phyloP scores from a whole-genome alignment of 2,329 filamentous ascomycete genomes.

The Thyridium curvatum region DNA sequence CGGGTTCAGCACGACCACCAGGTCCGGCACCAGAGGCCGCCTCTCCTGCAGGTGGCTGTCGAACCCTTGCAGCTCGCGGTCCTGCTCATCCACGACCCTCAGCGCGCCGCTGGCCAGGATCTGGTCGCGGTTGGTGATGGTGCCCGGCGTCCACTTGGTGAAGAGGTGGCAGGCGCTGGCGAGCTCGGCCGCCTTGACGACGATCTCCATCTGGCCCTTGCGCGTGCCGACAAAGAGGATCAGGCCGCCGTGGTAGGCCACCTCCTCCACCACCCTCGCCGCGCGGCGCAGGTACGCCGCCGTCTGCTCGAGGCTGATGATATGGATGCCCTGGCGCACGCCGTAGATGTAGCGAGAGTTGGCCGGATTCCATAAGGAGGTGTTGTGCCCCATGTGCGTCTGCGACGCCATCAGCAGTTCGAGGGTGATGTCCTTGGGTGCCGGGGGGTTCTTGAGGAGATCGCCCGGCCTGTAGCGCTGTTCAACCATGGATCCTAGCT shows the following conservation, averaged over 20 bases:
- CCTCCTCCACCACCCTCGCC: slow-evolving; percentile 84
- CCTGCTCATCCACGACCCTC: slow-evolving; percentile 72
- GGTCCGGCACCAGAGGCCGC: slow-evolving; percentile 71
- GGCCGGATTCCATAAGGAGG: slow-evolving; percentile 86
- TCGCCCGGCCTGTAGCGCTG: slow-evolving; percentile 59
- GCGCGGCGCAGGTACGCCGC: slow-evolving; percentile 87
- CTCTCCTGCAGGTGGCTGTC: slow-evolving; percentile 57
- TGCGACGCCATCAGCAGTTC: slow-evolving; percentile 86
- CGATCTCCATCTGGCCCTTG: slow-evolving; percentile 70
- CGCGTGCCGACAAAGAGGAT: slow-evolving; percentile 89
- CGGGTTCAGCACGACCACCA: slow-evolving; percentile 90
- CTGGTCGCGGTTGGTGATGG: slow-evolving; percentile 87
- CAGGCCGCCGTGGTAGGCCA: slow-evolving; percentile 74
- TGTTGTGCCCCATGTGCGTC: slow-evolving; percentile 84
- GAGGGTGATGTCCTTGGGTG: slow-evolving; percentile 74
- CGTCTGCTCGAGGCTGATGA: slow-evolving; percentile 86
- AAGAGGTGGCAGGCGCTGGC: slow-evolving; percentile 82
- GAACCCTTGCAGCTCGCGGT: slow-evolving; percentile 55
- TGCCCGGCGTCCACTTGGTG: slow-evolving; percentile 85
- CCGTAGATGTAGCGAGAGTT: slow-evolving; percentile 95
- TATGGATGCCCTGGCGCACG: slow-evolving; percentile 79
- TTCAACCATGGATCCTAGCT: slow-evolving; percentile 41
- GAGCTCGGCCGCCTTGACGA: slow-evolving; percentile 74
- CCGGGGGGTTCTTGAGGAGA: slow-evolving; percentile 66
- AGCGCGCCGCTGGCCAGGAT: slow-evolving; percentile 67